Conservation (phyloP, 129 eudicot species). For the Pulicaria dysenterica region DNA sequence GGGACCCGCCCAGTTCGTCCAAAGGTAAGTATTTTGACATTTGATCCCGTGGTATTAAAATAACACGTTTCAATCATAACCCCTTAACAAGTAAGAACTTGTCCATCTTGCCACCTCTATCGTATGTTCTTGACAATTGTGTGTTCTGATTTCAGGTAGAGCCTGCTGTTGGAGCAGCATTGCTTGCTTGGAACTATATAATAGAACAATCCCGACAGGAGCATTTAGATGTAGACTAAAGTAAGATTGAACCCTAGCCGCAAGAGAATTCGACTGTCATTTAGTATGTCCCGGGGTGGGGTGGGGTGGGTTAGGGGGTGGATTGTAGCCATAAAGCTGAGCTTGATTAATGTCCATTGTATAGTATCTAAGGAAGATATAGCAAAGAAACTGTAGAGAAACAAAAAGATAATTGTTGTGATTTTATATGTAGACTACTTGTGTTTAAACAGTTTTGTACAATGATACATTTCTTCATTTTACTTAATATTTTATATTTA, state of each 20-base stretch:
- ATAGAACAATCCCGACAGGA: conserved; percentile 39
- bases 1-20: conserved; percentile 70
- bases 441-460: not conserved
- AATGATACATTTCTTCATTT: not conserved
- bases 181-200: conserved; percentile 83
- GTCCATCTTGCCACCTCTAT: not conserved
- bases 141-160: conserved; percentile 58
- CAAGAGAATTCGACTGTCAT: not conserved
- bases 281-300: not conserved
- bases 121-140: not conserved
- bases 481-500: no score
- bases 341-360: conserved; percentile 8
- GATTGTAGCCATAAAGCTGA: not conserved
- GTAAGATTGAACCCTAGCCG: not conserved
- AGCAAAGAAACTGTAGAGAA: not conserved
- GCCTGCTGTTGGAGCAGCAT: conserved; percentile 98
- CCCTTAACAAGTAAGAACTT: not conserved
- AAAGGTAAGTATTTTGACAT: conserved; percentile 47
- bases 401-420: conserved; percentile 7
- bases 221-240: conserved; percentile 16
- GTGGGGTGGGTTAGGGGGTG: not conserved
- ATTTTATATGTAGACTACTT: not conserved
- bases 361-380: not conserved
- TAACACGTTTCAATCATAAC: not conserved
- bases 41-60: not conserved